Percentiles rank a stretch among this genome's conserved stretches.
These are phyloP conservation scores for Saccharum spontaneum DNA, from an alignment of 176 grass and related monocot genomes.

Conservation along the genomic window DNA sequence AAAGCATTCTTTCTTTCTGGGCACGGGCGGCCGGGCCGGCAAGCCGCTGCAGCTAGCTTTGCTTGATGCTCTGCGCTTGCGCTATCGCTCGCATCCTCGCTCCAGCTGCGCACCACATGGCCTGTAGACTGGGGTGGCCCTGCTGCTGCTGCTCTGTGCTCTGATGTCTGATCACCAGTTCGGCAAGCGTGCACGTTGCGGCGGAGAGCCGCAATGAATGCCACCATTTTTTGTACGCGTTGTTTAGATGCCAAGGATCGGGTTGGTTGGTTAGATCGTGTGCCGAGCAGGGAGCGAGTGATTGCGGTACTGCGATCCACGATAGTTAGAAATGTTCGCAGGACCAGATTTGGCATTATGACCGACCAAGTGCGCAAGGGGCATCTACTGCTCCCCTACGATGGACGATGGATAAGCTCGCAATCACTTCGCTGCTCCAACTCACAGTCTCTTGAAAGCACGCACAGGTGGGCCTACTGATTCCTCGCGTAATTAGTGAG, in stretches of 20 bases:
- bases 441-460: background rate
- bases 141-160: background rate
- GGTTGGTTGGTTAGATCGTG: background rate
- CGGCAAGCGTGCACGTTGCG: constrained; percentile 26
- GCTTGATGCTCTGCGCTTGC: background rate
- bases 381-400: background rate
- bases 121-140: background rate
- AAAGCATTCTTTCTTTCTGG: constrained; percentile 18
- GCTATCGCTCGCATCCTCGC: too few species aligned
- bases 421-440: constrained; percentile 23
- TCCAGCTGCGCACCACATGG: constrained; percentile 44
- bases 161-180: background rate
- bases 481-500: background rate
- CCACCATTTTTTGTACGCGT: background rate
- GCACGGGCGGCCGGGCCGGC: background rate
- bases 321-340: background rate
- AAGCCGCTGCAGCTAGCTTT: background rate
- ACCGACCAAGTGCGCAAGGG: background rate
- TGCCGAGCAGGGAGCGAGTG: background rate
- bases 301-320: background rate
- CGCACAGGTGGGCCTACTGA: background rate
- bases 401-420: background rate
- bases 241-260: too few species aligned
- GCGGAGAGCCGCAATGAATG: background rate
- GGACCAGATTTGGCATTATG: background rate